phyloP scores from a whole-genome alignment of 768 basidiomycete genomes.

The Gelatoporia subvermispora region DNA sequence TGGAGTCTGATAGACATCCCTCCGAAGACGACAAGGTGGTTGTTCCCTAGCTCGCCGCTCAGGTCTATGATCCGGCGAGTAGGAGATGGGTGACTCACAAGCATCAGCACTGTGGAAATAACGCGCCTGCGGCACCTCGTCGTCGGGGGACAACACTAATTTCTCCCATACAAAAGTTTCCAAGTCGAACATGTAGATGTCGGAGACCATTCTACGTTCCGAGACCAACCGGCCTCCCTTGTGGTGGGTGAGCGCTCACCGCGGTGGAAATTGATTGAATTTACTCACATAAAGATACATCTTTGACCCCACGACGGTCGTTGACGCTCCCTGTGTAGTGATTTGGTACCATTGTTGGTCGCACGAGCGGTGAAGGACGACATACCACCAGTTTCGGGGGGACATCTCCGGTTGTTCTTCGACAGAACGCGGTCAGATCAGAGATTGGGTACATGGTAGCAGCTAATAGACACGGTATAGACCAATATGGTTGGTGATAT shows the following conservation, averaged over 20 bases:
- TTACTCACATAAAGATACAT: slow-evolving; percentile 82
- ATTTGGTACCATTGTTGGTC: not conserved
- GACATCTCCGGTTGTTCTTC: slow-evolving; percentile 80
- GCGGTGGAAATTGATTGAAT: not conserved
- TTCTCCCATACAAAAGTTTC: slow-evolving; percentile 77
- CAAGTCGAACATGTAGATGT: slow-evolving; percentile 88
- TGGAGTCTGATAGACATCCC: slow-evolving; percentile 87
- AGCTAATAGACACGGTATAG: no score
- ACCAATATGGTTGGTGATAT: no score
- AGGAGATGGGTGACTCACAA: slow-evolving; percentile 43
- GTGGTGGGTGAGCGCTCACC: not conserved
- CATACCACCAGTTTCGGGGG: slow-evolving; percentile 85
- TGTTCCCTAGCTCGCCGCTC: slow-evolving; percentile 56
- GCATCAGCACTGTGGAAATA: slow-evolving; percentile 95
- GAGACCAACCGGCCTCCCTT: slow-evolving; percentile 86
- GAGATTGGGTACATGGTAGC: slow-evolving; percentile 72
- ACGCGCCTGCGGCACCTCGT: slow-evolving; percentile 72
- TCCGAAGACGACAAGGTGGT: slow-evolving; percentile 88
- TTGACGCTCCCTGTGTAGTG: slow-evolving; percentile 68
- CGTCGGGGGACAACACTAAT: slow-evolving; percentile 53
- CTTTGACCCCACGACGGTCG: slow-evolving; percentile 83
- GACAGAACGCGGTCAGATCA: slow-evolving; percentile 82
- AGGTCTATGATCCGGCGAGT: slow-evolving; percentile 11
- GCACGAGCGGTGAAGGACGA: slow-evolving; percentile 13
- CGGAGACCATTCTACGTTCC: slow-evolving; percentile 82